Evolutionary conservation across 441 rosid species (phyloP).

Genomic region (Manihot esculenta): DNA sequence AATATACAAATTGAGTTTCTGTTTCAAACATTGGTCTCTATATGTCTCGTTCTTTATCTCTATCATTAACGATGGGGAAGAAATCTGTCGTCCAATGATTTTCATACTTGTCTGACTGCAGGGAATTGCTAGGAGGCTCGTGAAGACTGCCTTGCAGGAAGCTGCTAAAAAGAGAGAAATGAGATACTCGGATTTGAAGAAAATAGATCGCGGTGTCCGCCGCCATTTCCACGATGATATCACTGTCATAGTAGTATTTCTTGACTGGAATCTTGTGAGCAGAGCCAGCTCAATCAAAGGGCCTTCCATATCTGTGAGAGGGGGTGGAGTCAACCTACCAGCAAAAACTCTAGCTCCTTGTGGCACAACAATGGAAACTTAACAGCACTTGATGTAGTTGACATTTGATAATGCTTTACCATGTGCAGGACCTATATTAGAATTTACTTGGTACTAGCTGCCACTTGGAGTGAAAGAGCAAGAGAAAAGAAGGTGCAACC

Average conservation of each 20-base stretch:
- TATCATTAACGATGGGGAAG: too few relatives aligned
- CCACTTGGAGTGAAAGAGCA: slow-evolving; percentile 17
- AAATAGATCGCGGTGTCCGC: slow-evolving; percentile 77
- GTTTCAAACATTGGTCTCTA: too few relatives aligned
- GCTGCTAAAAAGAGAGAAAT: slow-evolving; percentile 80
- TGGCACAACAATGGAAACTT: slow-evolving; percentile 33
- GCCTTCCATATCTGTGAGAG: slow-evolving; percentile 58
- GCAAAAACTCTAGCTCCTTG: slow-evolving; percentile 51
- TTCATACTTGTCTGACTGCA: slow-evolving; percentile 28
- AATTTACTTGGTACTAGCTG: slow-evolving; percentile 23
- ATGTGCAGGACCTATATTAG: slow-evolving; percentile 21
- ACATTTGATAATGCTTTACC: slow-evolving; percentile 12
- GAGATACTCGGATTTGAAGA: slow-evolving; percentile 82
- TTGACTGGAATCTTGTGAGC: slow-evolving; percentile 60
- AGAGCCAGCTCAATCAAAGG: slow-evolving; percentile 59
- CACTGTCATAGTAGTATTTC: slow-evolving; percentile 63
- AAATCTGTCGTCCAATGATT: slow-evolving; percentile 1
- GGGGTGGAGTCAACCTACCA: slow-evolving; percentile 58
- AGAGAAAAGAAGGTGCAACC: slow-evolving; percentile 23
- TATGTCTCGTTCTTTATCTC: too few relatives aligned
- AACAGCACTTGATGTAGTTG: slow-evolving; percentile 19
- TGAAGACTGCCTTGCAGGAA: slow-evolving; percentile 64
- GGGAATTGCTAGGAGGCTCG: slow-evolving; percentile 78
- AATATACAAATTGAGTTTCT: too few relatives aligned
- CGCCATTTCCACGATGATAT: slow-evolving; percentile 88